These are phyloP conservation scores for Verticillium isaacii DNA, from an alignment of 2,329 filamentous ascomycete genomes.

Conservation along the genomic window DNA sequence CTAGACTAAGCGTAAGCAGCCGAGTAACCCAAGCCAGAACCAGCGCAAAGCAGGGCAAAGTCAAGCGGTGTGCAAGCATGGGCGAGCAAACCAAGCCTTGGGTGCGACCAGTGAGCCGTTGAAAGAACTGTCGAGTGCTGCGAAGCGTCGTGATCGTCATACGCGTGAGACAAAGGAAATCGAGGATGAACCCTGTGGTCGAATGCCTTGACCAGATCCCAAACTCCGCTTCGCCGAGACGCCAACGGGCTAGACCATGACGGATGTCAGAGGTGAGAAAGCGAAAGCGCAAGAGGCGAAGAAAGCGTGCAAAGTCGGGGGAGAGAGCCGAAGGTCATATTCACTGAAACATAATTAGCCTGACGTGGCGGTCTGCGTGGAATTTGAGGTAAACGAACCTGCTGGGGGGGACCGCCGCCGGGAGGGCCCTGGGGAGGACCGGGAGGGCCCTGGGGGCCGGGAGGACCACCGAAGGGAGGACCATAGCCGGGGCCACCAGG, in stretches of 20 bases:
- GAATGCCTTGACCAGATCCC: background rate
- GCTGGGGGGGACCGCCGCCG: constrained; percentile 22
- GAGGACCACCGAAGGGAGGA: constrained; percentile 41
- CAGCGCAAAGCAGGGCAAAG: background rate
- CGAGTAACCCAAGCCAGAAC: background rate
- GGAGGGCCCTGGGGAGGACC: constrained; percentile 28
- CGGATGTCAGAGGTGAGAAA: background rate
- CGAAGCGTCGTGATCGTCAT: background rate
- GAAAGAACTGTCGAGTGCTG: background rate
- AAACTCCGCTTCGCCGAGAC: background rate
- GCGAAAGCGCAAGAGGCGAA: background rate
- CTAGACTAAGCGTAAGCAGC: background rate
- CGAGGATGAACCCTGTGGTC: background rate
- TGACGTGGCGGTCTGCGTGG: background rate
- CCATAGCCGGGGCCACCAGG: constrained; percentile 34
- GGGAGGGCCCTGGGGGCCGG: constrained; percentile 28
- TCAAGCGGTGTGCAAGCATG: background rate
- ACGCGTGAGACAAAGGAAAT: background rate
- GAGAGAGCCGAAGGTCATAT: background rate
- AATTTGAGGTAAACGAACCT: background rate
- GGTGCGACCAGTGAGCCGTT: background rate
- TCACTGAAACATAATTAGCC: background rate
- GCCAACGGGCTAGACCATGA: background rate
- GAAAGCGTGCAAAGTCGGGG: background rate
- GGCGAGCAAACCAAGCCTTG: background rate